phyloP scores from a whole-genome alignment of 805 yeast species.

The Candida anglica region DNA sequence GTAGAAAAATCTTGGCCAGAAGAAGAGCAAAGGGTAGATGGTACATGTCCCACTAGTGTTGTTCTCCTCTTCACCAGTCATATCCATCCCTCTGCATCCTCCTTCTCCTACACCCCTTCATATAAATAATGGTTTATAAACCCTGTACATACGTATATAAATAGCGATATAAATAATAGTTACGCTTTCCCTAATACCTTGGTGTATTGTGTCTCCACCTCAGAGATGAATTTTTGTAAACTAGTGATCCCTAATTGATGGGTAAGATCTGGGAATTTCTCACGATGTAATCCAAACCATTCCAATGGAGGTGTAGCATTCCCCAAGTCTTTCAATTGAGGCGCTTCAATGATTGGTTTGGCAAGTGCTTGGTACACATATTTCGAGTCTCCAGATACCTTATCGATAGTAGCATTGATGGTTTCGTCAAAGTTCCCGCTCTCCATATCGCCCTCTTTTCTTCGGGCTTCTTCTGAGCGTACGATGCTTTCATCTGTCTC shows the following conservation, averaged over 20 bases:
- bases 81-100: too few species aligned
- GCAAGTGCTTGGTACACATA: slow-evolving; percentile 61
- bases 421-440: slow-evolving; percentile 29
- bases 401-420: slow-evolving; percentile 31
- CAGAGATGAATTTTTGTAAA: slow-evolving; percentile 68
- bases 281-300: slow-evolving; percentile 94
- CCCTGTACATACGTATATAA: too few species aligned
- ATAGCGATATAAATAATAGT: too few species aligned
- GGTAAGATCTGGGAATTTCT: slow-evolving; percentile 78
- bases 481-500: slow-evolving; percentile 19
- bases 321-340: slow-evolving; percentile 86
- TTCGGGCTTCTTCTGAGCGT: slow-evolving; percentile 29
- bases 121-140: too few species aligned
- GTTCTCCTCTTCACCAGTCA: too few species aligned
- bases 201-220: slow-evolving; percentile 56
- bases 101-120: too few species aligned
- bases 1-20: slow-evolving; percentile 73
- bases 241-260: slow-evolving; percentile 76
- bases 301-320: slow-evolving; percentile 97
- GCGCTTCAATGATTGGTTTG: slow-evolving; percentile 83
- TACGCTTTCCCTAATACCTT: slow-evolving; percentile 44
- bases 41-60: slow-evolving; percentile 82
- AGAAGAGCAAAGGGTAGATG: slow-evolving; percentile 90
- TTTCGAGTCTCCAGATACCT: slow-evolving; percentile 33
- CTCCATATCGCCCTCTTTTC: slow-evolving; percentile 9